Percentiles rank a stretch among this genome's conserved stretches.
phyloP scores from a whole-genome alignment of 202 grass and related monocot genomes.

The Panicum hallii region DNA sequence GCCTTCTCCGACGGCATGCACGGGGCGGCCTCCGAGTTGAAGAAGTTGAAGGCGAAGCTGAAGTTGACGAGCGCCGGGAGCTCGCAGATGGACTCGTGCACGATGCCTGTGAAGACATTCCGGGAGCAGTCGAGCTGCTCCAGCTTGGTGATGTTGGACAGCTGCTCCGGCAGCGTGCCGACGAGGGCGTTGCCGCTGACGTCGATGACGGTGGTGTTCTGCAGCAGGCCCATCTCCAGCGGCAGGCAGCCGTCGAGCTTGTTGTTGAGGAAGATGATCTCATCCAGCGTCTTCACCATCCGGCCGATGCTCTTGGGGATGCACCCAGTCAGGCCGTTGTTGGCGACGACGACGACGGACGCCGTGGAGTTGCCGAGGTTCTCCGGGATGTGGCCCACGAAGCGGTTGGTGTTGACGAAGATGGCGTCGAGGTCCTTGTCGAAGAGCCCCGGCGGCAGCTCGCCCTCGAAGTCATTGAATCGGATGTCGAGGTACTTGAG shows the following conservation, averaged over 20 bases:
- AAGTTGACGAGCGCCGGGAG: slow-evolving; percentile 73
- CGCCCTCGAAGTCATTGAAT: slow-evolving; percentile 80
- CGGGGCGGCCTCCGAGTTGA: slow-evolving; percentile 57
- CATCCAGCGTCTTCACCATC: slow-evolving; percentile 66
- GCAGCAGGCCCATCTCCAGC: slow-evolving; percentile 50
- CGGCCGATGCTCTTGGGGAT: slow-evolving; percentile 69
- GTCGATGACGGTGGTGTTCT: slow-evolving; percentile 59
- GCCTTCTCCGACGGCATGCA: slow-evolving; percentile 59
- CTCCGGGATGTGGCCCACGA: slow-evolving; percentile 54
- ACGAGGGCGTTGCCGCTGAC: slow-evolving; percentile 58
- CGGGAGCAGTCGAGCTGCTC: slow-evolving; percentile 65
- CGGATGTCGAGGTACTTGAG: slow-evolving; percentile 74
- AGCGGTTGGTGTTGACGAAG: slow-evolving; percentile 81
- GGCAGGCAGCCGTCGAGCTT: slow-evolving; percentile 67
- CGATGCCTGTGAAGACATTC: slow-evolving; percentile 65
- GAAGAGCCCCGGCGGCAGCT: slow-evolving; percentile 65
- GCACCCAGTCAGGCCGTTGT: slow-evolving; percentile 66
- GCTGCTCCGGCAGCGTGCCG: slow-evolving; percentile 49
- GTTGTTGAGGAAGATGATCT: slow-evolving; percentile 73
- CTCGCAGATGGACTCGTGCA: slow-evolving; percentile 63
- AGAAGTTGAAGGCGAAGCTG: slow-evolving; percentile 84
- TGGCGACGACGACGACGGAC: slow-evolving; percentile 74
- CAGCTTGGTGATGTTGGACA: slow-evolving; percentile 48
- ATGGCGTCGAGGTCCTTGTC: slow-evolving; percentile 76
- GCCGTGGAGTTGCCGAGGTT: slow-evolving; percentile 79